Evolutionary conservation across 2,329 filamentous ascomycete species (phyloP).

Genomic region (Leptographium galeiforme): DNA sequence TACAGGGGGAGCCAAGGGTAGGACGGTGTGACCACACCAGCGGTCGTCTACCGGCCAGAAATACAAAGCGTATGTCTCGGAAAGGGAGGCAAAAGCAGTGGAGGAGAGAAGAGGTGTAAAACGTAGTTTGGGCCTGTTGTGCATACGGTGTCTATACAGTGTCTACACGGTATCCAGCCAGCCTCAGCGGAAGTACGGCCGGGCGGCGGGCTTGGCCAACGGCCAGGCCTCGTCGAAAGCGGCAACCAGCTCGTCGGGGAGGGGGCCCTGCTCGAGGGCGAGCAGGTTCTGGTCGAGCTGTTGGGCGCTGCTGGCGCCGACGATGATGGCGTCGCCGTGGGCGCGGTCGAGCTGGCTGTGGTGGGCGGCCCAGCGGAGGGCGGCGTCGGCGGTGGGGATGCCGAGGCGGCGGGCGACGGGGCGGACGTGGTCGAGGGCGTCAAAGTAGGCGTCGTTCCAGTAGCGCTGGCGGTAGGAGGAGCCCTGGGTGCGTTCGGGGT

Average conservation of each 20-base stretch:
- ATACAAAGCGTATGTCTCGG: no score
- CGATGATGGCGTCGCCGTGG: constrained; percentile 22
- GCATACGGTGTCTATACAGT: no score
- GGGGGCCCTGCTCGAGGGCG: constrained; percentile 23
- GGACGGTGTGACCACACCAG: no score
- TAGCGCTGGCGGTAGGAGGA: constrained; percentile 7
- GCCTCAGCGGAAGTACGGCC: constrained; percentile 8
- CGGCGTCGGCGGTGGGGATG: constrained; percentile 12
- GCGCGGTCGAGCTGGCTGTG: constrained; percentile 20
- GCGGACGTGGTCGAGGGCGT: constrained; percentile 8
- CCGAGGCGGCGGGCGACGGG: constrained; percentile 4
- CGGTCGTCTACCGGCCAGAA: no score
- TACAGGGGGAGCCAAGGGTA: no score
- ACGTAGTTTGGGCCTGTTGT: no score
- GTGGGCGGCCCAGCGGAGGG: constrained; percentile 26
- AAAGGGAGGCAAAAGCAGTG: no score
- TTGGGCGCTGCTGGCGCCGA: constrained; percentile 20
- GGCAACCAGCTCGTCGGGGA: constrained; percentile 22
- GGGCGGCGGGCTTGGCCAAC: constrained; percentile 35
- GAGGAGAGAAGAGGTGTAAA: no score
- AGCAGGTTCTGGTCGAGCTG: constrained; percentile 23
- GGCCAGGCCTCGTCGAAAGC: constrained; percentile 62
- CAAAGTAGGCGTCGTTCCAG: constrained; percentile 26
- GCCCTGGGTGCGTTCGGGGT: constrained; percentile 30
- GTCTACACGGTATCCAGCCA: neutral